phyloP scores from a whole-genome alignment of 805 yeast species.

The Metschnikowia vanudenii region DNA sequence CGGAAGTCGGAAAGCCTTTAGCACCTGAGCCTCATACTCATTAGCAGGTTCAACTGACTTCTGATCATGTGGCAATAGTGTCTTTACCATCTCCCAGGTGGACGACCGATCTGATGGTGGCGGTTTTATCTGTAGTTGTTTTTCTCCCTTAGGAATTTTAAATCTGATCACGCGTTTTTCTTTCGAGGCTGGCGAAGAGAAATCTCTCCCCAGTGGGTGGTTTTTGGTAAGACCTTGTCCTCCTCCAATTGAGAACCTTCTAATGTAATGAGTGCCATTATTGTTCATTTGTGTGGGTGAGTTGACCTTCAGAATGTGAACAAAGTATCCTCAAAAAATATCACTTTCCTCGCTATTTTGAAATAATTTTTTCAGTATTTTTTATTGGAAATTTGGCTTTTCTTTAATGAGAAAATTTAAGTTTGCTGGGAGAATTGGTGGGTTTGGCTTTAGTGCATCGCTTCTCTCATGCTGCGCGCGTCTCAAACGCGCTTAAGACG shows the following conservation, averaged over 20 bases:
- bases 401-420: no score
- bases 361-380: no score
- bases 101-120: slow-evolving; percentile 12
- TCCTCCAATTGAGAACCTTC: slow-evolving; percentile 2
- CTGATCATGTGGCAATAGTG: slow-evolving; percentile 10
- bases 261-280: neutral
- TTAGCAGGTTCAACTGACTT: slow-evolving; percentile 12
- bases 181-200: neutral
- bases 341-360: neutral
- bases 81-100: slow-evolving; percentile 17
- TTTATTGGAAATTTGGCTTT: no score
- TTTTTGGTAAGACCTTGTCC: neutral
- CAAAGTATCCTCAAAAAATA: neutral
- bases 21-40: slow-evolving; percentile 12
- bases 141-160: slow-evolving; percentile 3
- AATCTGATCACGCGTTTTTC: slow-evolving; percentile 5
- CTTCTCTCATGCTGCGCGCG: no score
- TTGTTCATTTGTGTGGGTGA: neutral
- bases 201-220: neutral
- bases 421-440: no score
- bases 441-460: no score
- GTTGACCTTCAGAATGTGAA: neutral
- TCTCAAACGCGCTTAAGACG: no score
- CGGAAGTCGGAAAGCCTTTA: slow-evolving; percentile 11
- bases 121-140: neutral